Percentiles rank a stretch among this genome's conserved stretches.
Evolutionary conservation across 2,329 filamentous ascomycete species (phyloP).

Genomic region (Cryphonectria nitschkei): DNA sequence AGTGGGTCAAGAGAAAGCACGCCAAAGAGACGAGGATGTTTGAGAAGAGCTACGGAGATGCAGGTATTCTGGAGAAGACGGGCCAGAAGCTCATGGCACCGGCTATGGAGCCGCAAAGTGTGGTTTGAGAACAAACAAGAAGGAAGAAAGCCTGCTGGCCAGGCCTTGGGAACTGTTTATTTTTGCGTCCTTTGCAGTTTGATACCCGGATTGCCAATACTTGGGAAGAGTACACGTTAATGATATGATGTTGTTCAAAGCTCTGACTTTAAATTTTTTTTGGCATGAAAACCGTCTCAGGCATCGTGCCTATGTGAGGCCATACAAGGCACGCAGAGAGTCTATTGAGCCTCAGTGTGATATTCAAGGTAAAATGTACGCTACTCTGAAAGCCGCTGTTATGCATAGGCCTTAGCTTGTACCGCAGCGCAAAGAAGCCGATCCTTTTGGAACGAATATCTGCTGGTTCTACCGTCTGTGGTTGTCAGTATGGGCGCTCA

Average conservation of each 20-base stretch:
- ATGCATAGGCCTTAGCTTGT: too few species aligned
- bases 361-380: too few species aligned
- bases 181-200: not conserved
- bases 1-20: constrained; percentile 23
- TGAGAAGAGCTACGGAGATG: constrained; percentile 13
- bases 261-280: not conserved
- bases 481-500: too few species aligned
- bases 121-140: not conserved
- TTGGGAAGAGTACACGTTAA: not conserved
- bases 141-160: not conserved
- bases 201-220: not conserved
- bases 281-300: not conserved
- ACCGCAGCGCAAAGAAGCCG: too few species aligned
- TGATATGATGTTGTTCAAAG: not conserved
- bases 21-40: constrained; percentile 16
- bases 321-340: too few species aligned
- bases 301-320: too few species aligned
- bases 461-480: too few species aligned
- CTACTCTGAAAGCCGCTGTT: too few species aligned
- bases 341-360: too few species aligned
- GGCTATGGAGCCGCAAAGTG: constrained; percentile 21
- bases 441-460: too few species aligned
- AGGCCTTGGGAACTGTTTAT: not conserved
- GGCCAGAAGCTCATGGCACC: constrained; percentile 17
- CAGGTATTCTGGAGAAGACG: constrained; percentile 11